Percentiles rank a stretch among this genome's conserved stretches.
These are phyloP conservation scores for Clitopilus passeckerianus DNA, from an alignment of 768 basidiomycete species.

Conservation along the genomic window DNA sequence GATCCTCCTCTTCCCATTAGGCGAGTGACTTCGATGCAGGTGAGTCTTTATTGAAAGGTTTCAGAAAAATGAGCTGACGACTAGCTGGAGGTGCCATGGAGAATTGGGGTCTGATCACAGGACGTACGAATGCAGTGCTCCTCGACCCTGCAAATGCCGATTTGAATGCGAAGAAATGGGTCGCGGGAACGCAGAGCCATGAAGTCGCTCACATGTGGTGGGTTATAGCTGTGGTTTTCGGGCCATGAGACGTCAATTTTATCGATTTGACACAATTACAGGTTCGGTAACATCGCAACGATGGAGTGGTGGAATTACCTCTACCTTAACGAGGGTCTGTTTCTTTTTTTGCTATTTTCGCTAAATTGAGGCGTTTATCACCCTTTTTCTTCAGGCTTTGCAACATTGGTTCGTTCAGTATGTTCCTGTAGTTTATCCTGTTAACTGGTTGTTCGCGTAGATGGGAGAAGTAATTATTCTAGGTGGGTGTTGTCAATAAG, in stretches of 20 bases:
- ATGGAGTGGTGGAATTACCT: constrained; percentile 93
- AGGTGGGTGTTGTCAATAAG: constrained; percentile 32
- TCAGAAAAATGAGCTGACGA: neutral
- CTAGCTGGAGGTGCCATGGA: constrained; percentile 70
- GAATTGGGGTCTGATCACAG: constrained; percentile 92
- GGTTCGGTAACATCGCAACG: constrained; percentile 92
- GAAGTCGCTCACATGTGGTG: constrained; percentile 85
- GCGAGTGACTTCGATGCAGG: constrained; percentile 88
- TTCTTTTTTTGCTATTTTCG: neutral
- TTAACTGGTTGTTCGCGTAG: constrained; percentile 21
- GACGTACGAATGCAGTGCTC: constrained; percentile 78
- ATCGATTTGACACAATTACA: constrained; percentile 3
- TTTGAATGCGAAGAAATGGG: constrained; percentile 67
- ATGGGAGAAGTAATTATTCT: constrained; percentile 88
- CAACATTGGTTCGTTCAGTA: constrained; percentile 59
- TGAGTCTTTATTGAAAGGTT: constrained; percentile 15
- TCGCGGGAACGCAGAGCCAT: constrained; percentile 76
- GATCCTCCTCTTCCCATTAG: constrained; percentile 16
- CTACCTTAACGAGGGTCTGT: constrained; percentile 72
- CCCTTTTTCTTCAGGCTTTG: constrained; percentile 52
- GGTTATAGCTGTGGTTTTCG: constrained; percentile 8
- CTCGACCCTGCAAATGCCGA: constrained; percentile 75
- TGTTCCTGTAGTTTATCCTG: constrained; percentile 13
- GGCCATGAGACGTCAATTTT: neutral
- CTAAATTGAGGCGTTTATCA: neutral